Percentiles rank a stretch among this genome's conserved stretches.
Evolutionary conservation across 2,329 filamentous ascomycete species (phyloP).

Genomic region (Cytospora schulzeri): DNA sequence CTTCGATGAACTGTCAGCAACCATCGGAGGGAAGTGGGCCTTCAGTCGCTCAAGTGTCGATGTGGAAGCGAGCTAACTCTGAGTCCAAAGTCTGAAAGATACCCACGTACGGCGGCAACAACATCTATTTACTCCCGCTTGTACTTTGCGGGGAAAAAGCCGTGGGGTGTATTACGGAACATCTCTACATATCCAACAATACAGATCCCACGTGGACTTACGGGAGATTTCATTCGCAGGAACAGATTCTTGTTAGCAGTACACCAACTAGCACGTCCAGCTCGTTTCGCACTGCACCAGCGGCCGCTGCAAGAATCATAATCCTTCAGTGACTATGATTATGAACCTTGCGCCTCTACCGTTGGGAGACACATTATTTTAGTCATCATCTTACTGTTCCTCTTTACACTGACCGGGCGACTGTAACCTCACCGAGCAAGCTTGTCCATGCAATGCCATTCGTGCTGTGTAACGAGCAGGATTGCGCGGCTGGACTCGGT

Average conservation of each 20-base stretch:
- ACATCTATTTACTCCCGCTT: background rate
- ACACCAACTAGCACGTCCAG: background rate
- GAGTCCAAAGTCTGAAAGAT: background rate
- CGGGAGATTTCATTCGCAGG: background rate
- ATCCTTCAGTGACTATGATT: slow-evolving; percentile 1
- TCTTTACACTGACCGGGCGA: no score
- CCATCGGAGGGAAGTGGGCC: background rate
- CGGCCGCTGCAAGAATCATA: slow-evolving; percentile 8
- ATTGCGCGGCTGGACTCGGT: slow-evolving; percentile 12
- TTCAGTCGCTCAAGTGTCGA: background rate
- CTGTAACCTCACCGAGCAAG: background rate
- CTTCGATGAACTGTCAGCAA: background rate
- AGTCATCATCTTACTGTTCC: background rate
- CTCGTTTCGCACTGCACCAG: background rate
- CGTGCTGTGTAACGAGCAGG: slow-evolving; percentile 5
- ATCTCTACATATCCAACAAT: background rate
- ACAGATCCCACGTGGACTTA: slow-evolving; percentile 10
- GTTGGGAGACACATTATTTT: background rate
- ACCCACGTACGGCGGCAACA: background rate
- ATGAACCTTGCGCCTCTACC: background rate
- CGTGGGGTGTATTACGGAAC: background rate
- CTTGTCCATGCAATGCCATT: background rate
- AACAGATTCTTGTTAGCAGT: background rate
- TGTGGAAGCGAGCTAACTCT: background rate
- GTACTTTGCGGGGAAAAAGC: background rate